Evolutionary conservation across 495 filamentous ascomycete species (phyloP), one percentile per base, ranked within the genome.

Genomic region (Aspergillus carlsbadensis): DNA sequence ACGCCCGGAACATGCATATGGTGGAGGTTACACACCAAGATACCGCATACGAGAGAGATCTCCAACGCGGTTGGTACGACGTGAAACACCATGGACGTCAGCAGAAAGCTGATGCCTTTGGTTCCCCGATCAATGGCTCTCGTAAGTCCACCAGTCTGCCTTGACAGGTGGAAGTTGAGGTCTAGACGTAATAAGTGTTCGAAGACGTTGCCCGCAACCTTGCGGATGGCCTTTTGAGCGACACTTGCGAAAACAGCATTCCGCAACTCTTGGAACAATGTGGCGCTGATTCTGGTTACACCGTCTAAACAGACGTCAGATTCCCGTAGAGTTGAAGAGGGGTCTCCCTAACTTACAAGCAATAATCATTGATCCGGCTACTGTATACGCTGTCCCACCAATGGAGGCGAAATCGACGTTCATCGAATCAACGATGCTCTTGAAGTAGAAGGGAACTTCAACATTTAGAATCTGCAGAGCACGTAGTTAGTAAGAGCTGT

Each of bases 31-130:
- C 65, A 51, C 78, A 87, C 85, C 66, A 90, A 65, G 49, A 91
- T 96, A 52, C 95, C 92, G 66, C 94, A 98, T 1, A 98, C 94
- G 76, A 98, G 88, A 41, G 84, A 83, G 47, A 98, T 97, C 70
- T 98, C 94, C 47, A 98, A 70, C 0, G 92, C 91, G 0, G 94
- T 98, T 0, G 94, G 94, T 14, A 98, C 80, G 39, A 98, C 89
- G 65, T 98, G 95, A 65, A 98, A 98, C 34, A 98, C 92, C 94
- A 98, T 98, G 36, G 92, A 96, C 8, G 90, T 96, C 52, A 98
- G 78, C 54, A 98, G 70, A 66, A 98, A 98, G 71, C 91, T 96
- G 66, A 98, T 98, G 24, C 94, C 94, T 71, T 98, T 98, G 2
- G 94, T 98, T 59, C 94, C 94, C 56, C 94, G 85, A 65, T 98